Conservation (phyloP, 352 stramenopile genomes). For the Phytophthora sojae region DNA sequence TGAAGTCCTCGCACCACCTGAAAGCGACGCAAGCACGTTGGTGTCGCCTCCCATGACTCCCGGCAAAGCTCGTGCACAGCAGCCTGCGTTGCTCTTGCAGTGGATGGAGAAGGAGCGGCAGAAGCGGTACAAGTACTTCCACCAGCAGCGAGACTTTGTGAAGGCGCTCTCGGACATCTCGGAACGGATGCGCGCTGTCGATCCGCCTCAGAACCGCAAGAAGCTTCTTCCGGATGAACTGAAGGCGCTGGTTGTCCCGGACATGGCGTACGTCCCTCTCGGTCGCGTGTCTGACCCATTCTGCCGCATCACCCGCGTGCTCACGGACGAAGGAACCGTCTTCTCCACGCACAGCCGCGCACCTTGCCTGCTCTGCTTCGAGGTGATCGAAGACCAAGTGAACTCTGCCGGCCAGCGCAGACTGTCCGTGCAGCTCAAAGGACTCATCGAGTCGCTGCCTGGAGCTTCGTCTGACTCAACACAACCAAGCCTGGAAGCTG, state of each 20-base stretch:
- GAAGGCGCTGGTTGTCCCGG: slow-evolving; percentile 52
- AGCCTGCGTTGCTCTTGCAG: slow-evolving; percentile 65
- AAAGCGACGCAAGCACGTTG: not conserved
- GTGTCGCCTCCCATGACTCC: slow-evolving; percentile 7
- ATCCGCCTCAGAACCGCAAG: slow-evolving; percentile 72
- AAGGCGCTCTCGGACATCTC: slow-evolving; percentile 76
- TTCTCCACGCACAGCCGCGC: slow-evolving; percentile 85
- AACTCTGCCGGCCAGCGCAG: slow-evolving; percentile 63
- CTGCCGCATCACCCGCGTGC: slow-evolving; percentile 69
- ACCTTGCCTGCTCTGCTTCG: slow-evolving; percentile 79
- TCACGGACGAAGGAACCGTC: slow-evolving; percentile 76
- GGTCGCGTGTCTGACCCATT: slow-evolving; percentile 77
- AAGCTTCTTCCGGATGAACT: slow-evolving; percentile 62
- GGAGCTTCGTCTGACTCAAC: slow-evolving; percentile 24
- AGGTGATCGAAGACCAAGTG: slow-evolving; percentile 80
- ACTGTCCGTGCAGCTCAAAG: slow-evolving; percentile 15
- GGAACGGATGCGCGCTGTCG: slow-evolving; percentile 70
- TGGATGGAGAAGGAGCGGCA: slow-evolving; percentile 84
- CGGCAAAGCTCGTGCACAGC: slow-evolving; percentile 13
- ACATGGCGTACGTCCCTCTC: slow-evolving; percentile 83
- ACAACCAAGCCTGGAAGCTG: slow-evolving; percentile 48
- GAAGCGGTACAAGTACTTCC: slow-evolving; percentile 86
- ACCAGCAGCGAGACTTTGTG: slow-evolving; percentile 81
- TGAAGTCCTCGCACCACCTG: slow-evolving; percentile 4
- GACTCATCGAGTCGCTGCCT: not conserved